Evolutionary conservation across 2,329 filamentous ascomycete genomes (phyloP).

Genomic region (Penicillium sp.): DNA sequence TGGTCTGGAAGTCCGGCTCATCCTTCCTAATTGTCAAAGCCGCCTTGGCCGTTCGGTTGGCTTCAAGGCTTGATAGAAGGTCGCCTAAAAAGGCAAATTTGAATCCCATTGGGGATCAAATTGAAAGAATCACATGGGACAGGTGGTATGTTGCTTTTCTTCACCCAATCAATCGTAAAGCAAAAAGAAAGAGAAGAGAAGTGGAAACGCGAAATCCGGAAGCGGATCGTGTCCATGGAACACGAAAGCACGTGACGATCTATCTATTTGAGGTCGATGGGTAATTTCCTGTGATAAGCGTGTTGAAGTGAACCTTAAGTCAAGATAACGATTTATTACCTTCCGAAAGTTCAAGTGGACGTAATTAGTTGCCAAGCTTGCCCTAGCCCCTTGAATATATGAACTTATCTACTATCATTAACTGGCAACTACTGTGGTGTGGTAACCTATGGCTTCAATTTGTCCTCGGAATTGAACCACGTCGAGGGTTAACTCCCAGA

Average conservation of each 20-base stretch:
- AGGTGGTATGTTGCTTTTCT: too few relatives aligned
- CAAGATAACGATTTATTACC: too few relatives aligned
- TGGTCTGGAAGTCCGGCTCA: constrained; percentile 44
- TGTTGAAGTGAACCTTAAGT: neutral
- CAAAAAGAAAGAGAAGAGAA: neutral
- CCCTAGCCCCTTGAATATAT: too few relatives aligned
- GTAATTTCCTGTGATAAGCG: neutral
- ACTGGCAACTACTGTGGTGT: too few relatives aligned
- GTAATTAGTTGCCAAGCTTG: too few relatives aligned
- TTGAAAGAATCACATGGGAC: neutral
- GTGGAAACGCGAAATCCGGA: constrained; percentile 1
- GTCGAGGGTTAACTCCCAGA: neutral
- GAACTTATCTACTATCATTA: too few relatives aligned
- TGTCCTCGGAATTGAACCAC: neutral
- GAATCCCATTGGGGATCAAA: constrained; percentile 40
- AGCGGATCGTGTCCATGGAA: neutral
- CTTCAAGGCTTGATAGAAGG: constrained; percentile 68
- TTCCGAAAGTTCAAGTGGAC: too few relatives aligned
- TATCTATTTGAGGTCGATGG: neutral
- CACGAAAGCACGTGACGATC: neutral
- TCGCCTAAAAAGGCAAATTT: constrained; percentile 71
- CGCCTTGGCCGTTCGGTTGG: constrained; percentile 41
- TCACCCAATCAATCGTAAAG: neutral
- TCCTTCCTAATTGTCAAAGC: constrained; percentile 28
- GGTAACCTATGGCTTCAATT: neutral